phyloP scores from a whole-genome alignment of 257 asterid species.

The Lycium ferocissimum region DNA sequence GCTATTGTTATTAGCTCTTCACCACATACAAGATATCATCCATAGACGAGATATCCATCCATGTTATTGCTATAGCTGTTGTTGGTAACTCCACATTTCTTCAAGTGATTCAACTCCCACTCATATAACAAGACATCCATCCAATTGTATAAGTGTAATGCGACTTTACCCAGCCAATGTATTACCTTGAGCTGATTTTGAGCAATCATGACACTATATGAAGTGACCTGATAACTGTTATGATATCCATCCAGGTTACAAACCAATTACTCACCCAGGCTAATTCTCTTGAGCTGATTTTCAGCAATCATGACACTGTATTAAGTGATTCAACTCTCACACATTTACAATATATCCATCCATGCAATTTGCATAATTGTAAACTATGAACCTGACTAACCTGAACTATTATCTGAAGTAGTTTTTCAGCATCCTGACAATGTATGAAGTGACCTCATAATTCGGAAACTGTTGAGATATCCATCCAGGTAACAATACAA shows the following conservation, averaged over 20 bases:
- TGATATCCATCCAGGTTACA: neutral
- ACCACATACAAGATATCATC: too few relatives aligned
- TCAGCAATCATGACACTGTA: neutral
- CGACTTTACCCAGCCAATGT: neutral
- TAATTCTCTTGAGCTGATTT: neutral
- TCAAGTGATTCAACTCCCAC: neutral
- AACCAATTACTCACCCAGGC: neutral
- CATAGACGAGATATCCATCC: too few relatives aligned
- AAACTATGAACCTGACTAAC: neutral
- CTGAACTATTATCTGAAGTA: neutral
- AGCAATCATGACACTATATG: neutral
- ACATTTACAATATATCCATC: neutral
- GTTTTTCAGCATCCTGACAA: neutral
- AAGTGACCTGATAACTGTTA: conserved; percentile 4
- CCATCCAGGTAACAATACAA: neutral
- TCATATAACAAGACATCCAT: conserved; percentile 10
- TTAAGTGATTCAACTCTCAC: conserved; percentile 4
- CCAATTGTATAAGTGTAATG: neutral
- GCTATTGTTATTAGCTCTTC: neutral
- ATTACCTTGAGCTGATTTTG: neutral
- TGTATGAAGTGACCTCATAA: neutral
- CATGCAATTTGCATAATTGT: conserved; percentile 21
- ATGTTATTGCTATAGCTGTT: neutral
- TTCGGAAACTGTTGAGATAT: neutral
- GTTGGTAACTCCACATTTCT: conserved; percentile 2